A percentile compares a stretch with the other conserved stretches of the same genome.
phyloP scores from a whole-genome alignment of 305 asterid genomes.

The Fraxinus xanthoxyloides region DNA sequence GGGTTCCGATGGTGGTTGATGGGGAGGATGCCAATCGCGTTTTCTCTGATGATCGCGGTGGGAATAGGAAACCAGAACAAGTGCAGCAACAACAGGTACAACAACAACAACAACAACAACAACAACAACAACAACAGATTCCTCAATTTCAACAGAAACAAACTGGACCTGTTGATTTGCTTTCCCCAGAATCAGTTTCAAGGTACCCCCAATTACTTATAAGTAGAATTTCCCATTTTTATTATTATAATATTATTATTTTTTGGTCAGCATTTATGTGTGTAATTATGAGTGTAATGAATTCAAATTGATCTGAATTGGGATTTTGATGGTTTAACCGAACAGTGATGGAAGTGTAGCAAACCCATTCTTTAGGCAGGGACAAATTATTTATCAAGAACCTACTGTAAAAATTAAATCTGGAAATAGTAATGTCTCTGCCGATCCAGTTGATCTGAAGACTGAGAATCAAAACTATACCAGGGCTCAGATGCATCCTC shows the following conservation, averaged over 20 bases:
- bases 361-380: not conserved
- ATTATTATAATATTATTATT: not conserved
- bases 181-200: constrained; percentile 47
- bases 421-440: constrained; percentile 39
- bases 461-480: constrained; percentile 42
- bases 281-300: not conserved
- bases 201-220: constrained; percentile 26
- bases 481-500: constrained; percentile 58
- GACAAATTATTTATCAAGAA: not conserved
- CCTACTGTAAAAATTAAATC: constrained; percentile 22
- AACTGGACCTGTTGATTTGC: constrained; percentile 31
- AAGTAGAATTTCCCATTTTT: not conserved
- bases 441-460: constrained; percentile 49
- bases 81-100: constrained; percentile 29
- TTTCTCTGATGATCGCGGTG: constrained; percentile 67
- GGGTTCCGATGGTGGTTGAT: constrained; percentile 46
- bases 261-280: not conserved
- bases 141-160: constrained; percentile 30
- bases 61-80: constrained; percentile 26
- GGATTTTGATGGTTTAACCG: constrained; percentile 13
- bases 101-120: constrained; percentile 26
- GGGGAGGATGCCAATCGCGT: constrained; percentile 56
- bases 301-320: constrained; percentile 20
- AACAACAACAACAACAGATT: constrained; percentile 21
- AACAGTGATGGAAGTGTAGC: constrained; percentile 9